Evolutionary conservation across 1,284 basidiomycete species (phyloP).

Genomic region (Neolentinus lepideus): DNA sequence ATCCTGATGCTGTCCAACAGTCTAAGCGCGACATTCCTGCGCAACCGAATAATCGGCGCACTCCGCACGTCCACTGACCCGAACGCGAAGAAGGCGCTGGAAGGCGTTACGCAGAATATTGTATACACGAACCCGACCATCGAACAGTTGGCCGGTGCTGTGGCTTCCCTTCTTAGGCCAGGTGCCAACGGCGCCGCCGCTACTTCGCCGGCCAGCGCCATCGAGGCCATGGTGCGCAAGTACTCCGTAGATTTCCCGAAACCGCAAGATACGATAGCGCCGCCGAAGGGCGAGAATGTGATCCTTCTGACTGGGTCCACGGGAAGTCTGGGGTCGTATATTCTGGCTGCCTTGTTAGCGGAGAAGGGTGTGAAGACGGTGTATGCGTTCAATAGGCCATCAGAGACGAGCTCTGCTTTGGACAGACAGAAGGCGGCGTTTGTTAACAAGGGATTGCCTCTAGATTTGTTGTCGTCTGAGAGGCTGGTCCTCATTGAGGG

Average conservation of each 20-base stretch:
- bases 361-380: neutral
- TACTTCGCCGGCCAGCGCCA: neutral
- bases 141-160: neutral
- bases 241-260: neutral
- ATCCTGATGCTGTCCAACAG: constrained; percentile 11
- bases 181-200: neutral
- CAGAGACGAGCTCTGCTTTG: neutral
- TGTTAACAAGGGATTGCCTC: neutral
- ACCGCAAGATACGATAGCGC: neutral
- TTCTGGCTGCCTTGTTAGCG: neutral
- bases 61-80: constrained; percentile 10
- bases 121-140: constrained; percentile 2
- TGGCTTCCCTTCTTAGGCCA: neutral
- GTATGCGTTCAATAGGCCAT: constrained; percentile 3
- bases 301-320: constrained; percentile 3
- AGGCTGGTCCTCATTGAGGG: constrained; percentile 3
- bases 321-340: neutral
- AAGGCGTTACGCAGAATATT: neutral
- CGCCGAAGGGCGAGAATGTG: neutral
- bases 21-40: constrained; percentile 25
- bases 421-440: neutral
- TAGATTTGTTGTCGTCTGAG: neutral
- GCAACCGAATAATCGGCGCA: constrained; percentile 23
- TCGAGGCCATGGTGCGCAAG: neutral
- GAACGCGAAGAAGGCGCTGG: neutral